phyloP scores from a whole-genome alignment of 2,329 filamentous ascomycete species.

The Keithomyces neogunnii region DNA sequence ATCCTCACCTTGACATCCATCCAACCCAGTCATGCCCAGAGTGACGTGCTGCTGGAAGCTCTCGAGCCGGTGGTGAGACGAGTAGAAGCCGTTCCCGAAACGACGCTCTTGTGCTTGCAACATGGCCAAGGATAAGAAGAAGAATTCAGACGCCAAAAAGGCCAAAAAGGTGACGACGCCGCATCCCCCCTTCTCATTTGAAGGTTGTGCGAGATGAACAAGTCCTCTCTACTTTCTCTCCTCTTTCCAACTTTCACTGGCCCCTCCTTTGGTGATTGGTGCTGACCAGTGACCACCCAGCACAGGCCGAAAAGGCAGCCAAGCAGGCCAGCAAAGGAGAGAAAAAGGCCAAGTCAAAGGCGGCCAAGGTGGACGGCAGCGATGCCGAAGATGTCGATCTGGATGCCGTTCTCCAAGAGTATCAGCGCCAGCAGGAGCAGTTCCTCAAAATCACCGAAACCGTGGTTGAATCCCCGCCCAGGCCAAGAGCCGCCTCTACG shows the following conservation, averaged over 20 bases:
- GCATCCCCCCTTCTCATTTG: conserved; percentile 2
- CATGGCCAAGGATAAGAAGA: conserved; percentile 48
- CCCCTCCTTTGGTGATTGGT: too few species aligned
- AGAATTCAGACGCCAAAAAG: conserved; percentile 38
- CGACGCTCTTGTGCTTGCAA: not conserved
- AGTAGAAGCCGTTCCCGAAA: not conserved
- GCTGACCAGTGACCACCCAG: conserved; percentile 9
- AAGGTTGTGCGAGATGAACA: not conserved
- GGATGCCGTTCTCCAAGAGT: conserved; percentile 87
- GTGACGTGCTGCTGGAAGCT: too few species aligned
- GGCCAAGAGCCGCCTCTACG: conserved; percentile 69
- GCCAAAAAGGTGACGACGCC: conserved; percentile 33
- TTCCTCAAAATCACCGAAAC: conserved; percentile 91
- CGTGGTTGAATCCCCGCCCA: conserved; percentile 60
- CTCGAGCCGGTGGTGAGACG: too few species aligned
- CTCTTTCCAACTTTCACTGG: too few species aligned
- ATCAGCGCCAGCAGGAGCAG: conserved; percentile 84
- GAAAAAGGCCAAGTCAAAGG: conserved; percentile 69
- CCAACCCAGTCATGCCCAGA: too few species aligned
- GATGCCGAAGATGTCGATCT: conserved; percentile 90
- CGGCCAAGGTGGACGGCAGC: conserved; percentile 66
- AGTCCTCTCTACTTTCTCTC: not conserved
- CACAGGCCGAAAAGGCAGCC: conserved; percentile 52
- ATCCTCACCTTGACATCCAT: too few species aligned
- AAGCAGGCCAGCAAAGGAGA: conserved; percentile 88